Evolutionary conservation across 2,329 filamentous ascomycete species (phyloP), one percentile per base, ranked within the genome.

Genomic region (Exophiala sp.): DNA sequence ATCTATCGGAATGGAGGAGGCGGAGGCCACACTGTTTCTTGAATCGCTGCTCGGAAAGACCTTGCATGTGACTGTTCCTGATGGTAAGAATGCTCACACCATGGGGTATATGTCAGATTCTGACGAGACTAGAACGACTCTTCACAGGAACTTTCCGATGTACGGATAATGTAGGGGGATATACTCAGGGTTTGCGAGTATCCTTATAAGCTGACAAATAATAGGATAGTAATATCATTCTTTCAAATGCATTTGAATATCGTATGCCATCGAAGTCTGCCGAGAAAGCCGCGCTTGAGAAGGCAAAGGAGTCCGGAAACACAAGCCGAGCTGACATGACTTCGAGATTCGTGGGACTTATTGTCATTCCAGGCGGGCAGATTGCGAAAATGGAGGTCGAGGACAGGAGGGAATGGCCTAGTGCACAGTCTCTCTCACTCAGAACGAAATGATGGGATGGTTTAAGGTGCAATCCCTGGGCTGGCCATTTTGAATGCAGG

Each of bases 131-230:
- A 59, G 84, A 83, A 12, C 88, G 94, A 56, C 85, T 96, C 69
- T 99, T 97, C 71, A 83, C 91, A 51, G 94, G 94, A 16, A 80
- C 85, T 60, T 88, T 99, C 74, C 96, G 95, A 72, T 99, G 94
- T 75, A 96, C 91, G 29, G 94, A 99, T 75, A 84, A 87, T 55
- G 91, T 95, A 74, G 47, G 81, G 45, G 50, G 34, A 16, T 18
- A 39, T 33, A 16, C 20, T 20, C 3, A 21, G 21, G n/a, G 47
- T 21, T 36, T 34, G 24, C n/a, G 52, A 29, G 3, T 24, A 8
- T 14, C 3, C 7, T 11, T 34, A 10, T 11, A 24, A 18, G 39
- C 51, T 58, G 34, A 58, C 32, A 33, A 7, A 16, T 18, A 2
- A 39, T 63, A 95, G 91, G 88, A 96, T 58, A 83, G 82, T 65